A percentile compares a stretch with the other conserved stretches of the same genome.
These are phyloP conservation scores for Pelargonium cotyledonis DNA, from an alignment of 441 rosid genomes.

Conservation along the genomic window DNA sequence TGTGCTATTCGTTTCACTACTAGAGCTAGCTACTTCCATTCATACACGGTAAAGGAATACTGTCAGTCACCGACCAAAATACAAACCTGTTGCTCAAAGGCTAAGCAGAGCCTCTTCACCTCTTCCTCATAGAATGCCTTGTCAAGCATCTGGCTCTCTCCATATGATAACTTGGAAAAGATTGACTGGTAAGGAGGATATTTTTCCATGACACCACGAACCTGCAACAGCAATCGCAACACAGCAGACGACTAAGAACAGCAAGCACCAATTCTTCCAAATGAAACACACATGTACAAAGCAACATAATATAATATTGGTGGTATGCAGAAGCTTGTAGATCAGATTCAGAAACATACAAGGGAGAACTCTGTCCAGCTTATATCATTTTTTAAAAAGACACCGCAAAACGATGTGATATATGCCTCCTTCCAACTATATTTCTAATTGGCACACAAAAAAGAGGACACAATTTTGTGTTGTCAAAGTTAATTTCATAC, in stretches of 20 bases:
- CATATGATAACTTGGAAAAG: conserved; percentile 73
- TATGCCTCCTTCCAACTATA: no score
- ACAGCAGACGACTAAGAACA: conserved; percentile 4
- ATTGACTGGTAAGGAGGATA: conserved; percentile 90
- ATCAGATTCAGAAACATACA: background rate
- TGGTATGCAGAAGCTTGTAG: background rate
- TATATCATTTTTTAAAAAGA: no score
- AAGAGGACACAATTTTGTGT: background rate
- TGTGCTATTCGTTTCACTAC: no score
- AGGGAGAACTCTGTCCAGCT: background rate
- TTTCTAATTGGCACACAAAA: no score
- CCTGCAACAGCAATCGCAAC: conserved; percentile 36
- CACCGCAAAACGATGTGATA: no score
- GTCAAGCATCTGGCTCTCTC: conserved; percentile 94
- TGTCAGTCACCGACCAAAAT: conserved; percentile 7
- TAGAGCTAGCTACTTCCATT: no score
- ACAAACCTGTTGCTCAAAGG: conserved; percentile 93
- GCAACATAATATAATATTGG: background rate
- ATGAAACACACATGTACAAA: no score
- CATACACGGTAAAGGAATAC: no score
- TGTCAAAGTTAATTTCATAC: background rate
- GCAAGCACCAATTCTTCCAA: background rate
- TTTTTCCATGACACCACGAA: conserved; percentile 83
- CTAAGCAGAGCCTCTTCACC: conserved; percentile 91
- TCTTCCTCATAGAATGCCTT: conserved; percentile 97